Base-by-base conservation (phyloP, 345 rosid species). In the Rubroshorea leprosula region DNA sequence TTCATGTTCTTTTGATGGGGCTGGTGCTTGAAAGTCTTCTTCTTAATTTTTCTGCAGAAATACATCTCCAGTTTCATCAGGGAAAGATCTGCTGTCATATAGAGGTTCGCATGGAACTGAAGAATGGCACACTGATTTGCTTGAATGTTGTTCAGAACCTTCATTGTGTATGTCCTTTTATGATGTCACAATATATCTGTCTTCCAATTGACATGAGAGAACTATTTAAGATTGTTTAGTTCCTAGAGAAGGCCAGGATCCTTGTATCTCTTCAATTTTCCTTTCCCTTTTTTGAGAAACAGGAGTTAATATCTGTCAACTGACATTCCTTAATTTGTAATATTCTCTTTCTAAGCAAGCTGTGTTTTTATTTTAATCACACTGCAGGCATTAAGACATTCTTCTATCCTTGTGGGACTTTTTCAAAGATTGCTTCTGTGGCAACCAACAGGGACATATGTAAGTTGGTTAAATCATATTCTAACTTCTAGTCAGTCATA, bases 141-240 rank as follows among this genome's bases (percentile, higher is more conserved):
- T 93, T 27, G 99, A 85, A 62, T 93, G 99, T 71, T 93, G 95
- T 77, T 82, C 88, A 27, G 94, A 93, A 68, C 99, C 99, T 69
- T 84, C 63, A 64, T 76, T 93, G 7, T 93, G 99, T 93, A 85
- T 49, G 94, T 75, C 51, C 17, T 68, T 54, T 63, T 21, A 27
- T 31, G 23, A 20, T 44, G 44, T 17, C 20, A 31, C 31, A 17
- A 51, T 5, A 20, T 38, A 5, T 38, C 55, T 29, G 16, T 24
- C 43, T 44, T 51, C 12, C 43, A 8, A 13, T 44, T 44, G 12
- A 35, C 41, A 1, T 8, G 5, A 3, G 31, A 7, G 16, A 39
- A 39, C 14, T 39, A 8, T 27, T 13, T 1, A 2, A 35, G n/a
- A n/a, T n/a, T n/a, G n/a, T n/a, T 35, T 35, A 35, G 41, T 35